These are phyloP conservation scores for Fusarium sp. DNA, from an alignment of 2,329 filamentous ascomycete species.

Conservation along the genomic window DNA sequence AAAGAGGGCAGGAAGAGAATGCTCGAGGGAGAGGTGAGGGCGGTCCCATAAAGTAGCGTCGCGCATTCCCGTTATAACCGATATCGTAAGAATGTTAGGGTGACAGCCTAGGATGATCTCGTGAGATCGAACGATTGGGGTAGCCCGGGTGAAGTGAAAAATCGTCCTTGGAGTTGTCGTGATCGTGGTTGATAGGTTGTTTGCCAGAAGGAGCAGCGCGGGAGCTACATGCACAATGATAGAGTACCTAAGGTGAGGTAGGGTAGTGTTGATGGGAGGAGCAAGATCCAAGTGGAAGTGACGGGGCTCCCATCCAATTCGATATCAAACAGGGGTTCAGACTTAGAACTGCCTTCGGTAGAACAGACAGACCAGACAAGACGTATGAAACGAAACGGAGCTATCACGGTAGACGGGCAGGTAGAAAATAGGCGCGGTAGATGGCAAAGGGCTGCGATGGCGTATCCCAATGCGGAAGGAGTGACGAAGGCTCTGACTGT, in stretches of 20 bases:
- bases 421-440: background rate
- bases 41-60: constrained; percentile 27
- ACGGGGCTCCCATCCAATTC: constrained; percentile 9
- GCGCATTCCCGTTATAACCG: constrained; percentile 34
- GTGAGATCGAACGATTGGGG: background rate
- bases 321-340: constrained; percentile 22
- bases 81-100: background rate
- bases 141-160: background rate
- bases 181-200: constrained; percentile 10
- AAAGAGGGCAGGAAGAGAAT: constrained; percentile 8
- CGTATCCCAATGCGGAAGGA: constrained; percentile 17
- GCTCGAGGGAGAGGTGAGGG: constrained; percentile 19
- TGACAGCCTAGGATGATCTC: background rate
- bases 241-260: too few species aligned
- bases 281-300: background rate
- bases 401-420: constrained; percentile 7
- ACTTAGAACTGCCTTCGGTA: background rate
- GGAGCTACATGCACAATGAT: constrained; percentile 3
- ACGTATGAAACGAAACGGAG: constrained; percentile 3
- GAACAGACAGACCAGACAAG: background rate
- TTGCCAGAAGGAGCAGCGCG: constrained; percentile 6
- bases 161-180: background rate
- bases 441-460: constrained; percentile 11
- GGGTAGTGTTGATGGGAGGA: background rate
- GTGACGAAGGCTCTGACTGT: constrained; percentile 21